Percentiles rank a stretch among this genome's conserved stretches.
phyloP scores from a whole-genome alignment of 2,329 filamentous ascomycete genomes.

The Aotearoamyces nothofagi region DNA sequence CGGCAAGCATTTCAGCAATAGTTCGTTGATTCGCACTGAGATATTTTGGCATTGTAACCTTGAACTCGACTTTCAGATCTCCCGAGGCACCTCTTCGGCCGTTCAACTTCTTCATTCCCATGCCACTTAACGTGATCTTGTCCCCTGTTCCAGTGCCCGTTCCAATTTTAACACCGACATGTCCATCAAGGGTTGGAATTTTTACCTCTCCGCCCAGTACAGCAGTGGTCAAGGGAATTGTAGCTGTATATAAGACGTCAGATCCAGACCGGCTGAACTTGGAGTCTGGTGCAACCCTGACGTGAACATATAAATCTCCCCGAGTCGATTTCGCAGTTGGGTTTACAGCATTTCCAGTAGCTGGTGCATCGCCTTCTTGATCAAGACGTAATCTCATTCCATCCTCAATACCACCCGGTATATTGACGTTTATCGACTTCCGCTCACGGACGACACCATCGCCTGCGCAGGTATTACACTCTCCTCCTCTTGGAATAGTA shows the following conservation, averaged over 20 bases:
- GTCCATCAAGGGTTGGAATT: slow-evolving; percentile 79
- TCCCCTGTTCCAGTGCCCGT: slow-evolving; percentile 91
- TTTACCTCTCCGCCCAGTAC: slow-evolving; percentile 80
- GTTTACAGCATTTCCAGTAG: slow-evolving; percentile 54
- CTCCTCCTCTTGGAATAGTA: slow-evolving; percentile 60
- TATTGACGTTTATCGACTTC: slow-evolving; percentile 76
- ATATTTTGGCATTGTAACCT: slow-evolving; percentile 90
- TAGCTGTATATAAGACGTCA: slow-evolving; percentile 85
- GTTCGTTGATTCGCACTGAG: slow-evolving; percentile 82
- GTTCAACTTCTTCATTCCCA: slow-evolving; percentile 84
- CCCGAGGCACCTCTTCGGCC: slow-evolving; percentile 53
- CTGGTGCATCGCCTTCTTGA: slow-evolving; percentile 75
- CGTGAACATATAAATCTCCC: slow-evolving; percentile 84
- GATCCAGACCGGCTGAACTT: slow-evolving; percentile 80
- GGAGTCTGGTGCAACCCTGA: slow-evolving; percentile 76
- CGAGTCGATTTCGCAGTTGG: slow-evolving; percentile 49
- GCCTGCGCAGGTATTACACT: slow-evolving; percentile 68
- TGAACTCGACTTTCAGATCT: slow-evolving; percentile 88
- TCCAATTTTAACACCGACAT: slow-evolving; percentile 79
- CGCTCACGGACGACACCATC: slow-evolving; percentile 73
- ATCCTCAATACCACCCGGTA: slow-evolving; percentile 90
- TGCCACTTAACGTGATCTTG: slow-evolving; percentile 72
- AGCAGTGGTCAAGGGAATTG: slow-evolving; percentile 83
- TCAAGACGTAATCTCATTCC: slow-evolving; percentile 81
- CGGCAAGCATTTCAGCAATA: slow-evolving; percentile 87